Conservation (phyloP, 1,284 basidiomycete species). For the Schizophyllum commune region DNA sequence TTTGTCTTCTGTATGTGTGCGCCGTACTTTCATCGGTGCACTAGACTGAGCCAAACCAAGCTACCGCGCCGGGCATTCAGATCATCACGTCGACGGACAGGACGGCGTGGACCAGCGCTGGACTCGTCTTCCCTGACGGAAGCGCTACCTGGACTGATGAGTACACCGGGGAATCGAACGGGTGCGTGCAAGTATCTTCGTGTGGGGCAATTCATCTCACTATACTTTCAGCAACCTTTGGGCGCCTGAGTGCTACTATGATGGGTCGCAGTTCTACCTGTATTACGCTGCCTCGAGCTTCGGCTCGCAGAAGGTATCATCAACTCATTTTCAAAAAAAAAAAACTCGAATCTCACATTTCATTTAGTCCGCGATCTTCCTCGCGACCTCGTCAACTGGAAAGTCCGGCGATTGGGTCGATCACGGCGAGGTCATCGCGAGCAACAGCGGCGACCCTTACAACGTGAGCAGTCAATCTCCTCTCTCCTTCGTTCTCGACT, state of each 20-base stretch:
- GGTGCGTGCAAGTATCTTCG: conserved; percentile 20
- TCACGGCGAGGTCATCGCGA: conserved; percentile 42
- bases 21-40: background rate
- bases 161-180: conserved; percentile 42
- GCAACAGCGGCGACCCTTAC: conserved; percentile 31
- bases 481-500: background rate
- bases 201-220: background rate
- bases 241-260: conserved; percentile 41
- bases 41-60: conserved; percentile 17
- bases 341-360: background rate
- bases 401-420: conserved; percentile 38
- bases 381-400: conserved; percentile 39
- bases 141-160: conserved; percentile 38
- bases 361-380: conserved; percentile 38
- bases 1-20: conserved; percentile 39
- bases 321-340: background rate
- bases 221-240: conserved; percentile 28
- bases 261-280: conserved; percentile 19
- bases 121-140: conserved; percentile 43
- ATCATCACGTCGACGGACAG: conserved; percentile 47
- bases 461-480: conserved; percentile 30
- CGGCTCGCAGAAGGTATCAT: conserved; percentile 36
- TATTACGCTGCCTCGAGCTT: conserved; percentile 40
- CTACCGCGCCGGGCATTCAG: conserved; percentile 40
- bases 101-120: conserved; percentile 39